Evolutionary conservation across 371 early-diverging fungal species (phyloP), one percentile per base, ranked within the genome.

Genomic region (Umbelopsis sp.): DNA sequence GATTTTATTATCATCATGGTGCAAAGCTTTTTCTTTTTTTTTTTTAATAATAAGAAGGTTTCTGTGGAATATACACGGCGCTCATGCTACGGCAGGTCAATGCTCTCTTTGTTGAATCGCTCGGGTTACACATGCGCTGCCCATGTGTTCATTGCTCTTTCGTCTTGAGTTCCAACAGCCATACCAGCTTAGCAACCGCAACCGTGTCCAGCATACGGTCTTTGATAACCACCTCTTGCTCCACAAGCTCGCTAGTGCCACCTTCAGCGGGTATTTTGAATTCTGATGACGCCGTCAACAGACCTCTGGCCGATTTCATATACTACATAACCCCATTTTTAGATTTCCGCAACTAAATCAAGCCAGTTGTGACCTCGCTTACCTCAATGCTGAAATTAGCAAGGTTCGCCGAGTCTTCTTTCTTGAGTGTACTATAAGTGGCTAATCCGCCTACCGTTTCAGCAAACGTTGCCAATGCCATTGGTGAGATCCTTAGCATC

Each of bases 391-490:
- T 82, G 44, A 87, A 73, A 24, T 80, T 78, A 22, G 73, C 72
- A 41, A 87, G 67, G 44, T 78, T 79, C 35, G 81, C 84, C 63
- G 79, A 72, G 69, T 87, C 85, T 44, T 86, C 84, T 35, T 72
- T 75, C 25, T 74, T 76, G 10, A 84, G 69, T 0, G 82, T 68
- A 38, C 86, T 84, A 14, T 84, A 65, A 5, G 86, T 69, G 0
- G 84, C 86, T 32, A 88, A 76, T 44, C 79, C 82, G 18, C 88
- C 87, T 6, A 86, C 81, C n/a, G 85, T 86, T 57, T 88, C 87
- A 3, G 87, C 86, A 78, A 88, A 86, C n/a, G 87, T 86, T 46
- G 84, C 78, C 32, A 88, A 70, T 18, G 88, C 88, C 9, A 85
- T 84, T 18, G 85, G 80, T 71, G 86, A 86, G 18, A 86, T 83